Conservation (phyloP, 768 basidiomycete species). For the Mycena kentingensis region DNA sequence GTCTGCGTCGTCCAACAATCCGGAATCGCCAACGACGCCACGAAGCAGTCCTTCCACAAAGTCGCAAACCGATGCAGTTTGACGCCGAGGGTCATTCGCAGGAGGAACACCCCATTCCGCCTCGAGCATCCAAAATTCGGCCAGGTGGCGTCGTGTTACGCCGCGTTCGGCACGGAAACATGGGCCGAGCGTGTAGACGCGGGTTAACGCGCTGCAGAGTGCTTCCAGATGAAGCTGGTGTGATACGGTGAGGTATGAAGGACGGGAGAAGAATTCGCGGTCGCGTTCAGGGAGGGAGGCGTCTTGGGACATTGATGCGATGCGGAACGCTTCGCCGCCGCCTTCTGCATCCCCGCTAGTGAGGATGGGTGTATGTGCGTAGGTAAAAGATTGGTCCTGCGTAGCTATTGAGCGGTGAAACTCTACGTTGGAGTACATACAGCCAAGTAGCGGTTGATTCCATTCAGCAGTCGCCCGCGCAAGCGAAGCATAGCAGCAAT, state of each 20-base stretch:
- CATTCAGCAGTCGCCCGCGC: constrained; percentile 56
- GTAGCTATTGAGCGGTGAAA: constrained; percentile 1
- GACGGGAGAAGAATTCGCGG: constrained; percentile 70
- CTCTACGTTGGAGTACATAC: constrained; percentile 40
- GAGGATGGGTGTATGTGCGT: constrained; percentile 83
- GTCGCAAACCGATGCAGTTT: constrained; percentile 24
- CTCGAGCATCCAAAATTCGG: constrained; percentile 99
- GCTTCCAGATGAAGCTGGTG: constrained; percentile 96
- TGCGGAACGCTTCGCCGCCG: constrained; percentile 87
- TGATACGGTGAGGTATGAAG: constrained; percentile 89
- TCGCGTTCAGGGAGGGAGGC: constrained; percentile 19
- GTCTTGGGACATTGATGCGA: constrained; percentile 43
- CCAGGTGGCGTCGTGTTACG: constrained; percentile 86
- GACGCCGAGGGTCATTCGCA: constrained; percentile 3
- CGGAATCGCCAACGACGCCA: constrained; percentile 27
- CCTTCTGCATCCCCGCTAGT: constrained; percentile 96
- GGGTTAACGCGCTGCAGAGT: constrained; percentile 70
- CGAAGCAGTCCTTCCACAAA: constrained; percentile 60
- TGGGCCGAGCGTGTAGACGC: constrained; percentile 91
- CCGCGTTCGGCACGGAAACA: constrained; percentile 94
- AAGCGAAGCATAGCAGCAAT: constrained; percentile 77
- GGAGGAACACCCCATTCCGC: constrained; percentile 65
- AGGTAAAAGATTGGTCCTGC: constrained; percentile 76
- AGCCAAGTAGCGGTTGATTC: constrained; percentile 70
- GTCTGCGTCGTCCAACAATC: constrained; percentile 19